Evolutionary conservation across 805 yeast genomes (phyloP).

Genomic region (Pichia cabralensis): DNA sequence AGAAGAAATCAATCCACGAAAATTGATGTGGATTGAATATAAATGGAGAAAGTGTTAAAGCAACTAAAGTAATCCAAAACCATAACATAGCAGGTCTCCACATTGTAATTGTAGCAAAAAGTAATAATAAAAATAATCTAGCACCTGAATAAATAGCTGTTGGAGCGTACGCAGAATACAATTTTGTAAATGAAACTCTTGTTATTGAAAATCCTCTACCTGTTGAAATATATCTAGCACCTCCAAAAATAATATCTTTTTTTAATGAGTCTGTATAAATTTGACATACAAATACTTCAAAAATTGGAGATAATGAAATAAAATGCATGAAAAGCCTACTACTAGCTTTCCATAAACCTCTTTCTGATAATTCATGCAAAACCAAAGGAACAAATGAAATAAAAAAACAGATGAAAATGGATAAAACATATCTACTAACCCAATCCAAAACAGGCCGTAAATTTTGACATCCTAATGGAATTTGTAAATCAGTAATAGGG

Average conservation of each 20-base stretch:
- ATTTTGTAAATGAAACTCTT: constrained; percentile 57
- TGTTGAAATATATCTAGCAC: constrained; percentile 85
- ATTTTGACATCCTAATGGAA: constrained; percentile 80
- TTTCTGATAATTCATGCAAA: constrained; percentile 80
- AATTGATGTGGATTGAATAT: constrained; percentile 47
- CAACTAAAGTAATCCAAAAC: constrained; percentile 42
- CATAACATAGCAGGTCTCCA: constrained; percentile 67
- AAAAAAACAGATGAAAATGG: constrained; percentile 87
- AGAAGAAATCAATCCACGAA: constrained; percentile 34
- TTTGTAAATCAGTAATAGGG: constrained; percentile 64
- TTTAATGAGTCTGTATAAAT: constrained; percentile 73
- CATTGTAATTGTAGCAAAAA: constrained; percentile 71
- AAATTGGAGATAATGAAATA: constrained; percentile 75
- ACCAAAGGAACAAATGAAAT: constrained; percentile 83
- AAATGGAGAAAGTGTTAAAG: constrained; percentile 40
- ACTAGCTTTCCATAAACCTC: constrained; percentile 70
- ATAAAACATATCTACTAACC: constrained; percentile 80
- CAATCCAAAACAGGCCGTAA: constrained; percentile 79
- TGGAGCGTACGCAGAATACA: constrained; percentile 69
- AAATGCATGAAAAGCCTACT: constrained; percentile 67
- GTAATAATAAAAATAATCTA: constrained; percentile 52
- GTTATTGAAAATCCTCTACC: constrained; percentile 92
- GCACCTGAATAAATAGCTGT: constrained; percentile 74
- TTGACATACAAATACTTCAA: constrained; percentile 93
- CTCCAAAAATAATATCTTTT: constrained; percentile 77